These are phyloP conservation scores for Myxozyma geophila DNA, from an alignment of 805 yeast genomes.

Conservation along the genomic window DNA sequence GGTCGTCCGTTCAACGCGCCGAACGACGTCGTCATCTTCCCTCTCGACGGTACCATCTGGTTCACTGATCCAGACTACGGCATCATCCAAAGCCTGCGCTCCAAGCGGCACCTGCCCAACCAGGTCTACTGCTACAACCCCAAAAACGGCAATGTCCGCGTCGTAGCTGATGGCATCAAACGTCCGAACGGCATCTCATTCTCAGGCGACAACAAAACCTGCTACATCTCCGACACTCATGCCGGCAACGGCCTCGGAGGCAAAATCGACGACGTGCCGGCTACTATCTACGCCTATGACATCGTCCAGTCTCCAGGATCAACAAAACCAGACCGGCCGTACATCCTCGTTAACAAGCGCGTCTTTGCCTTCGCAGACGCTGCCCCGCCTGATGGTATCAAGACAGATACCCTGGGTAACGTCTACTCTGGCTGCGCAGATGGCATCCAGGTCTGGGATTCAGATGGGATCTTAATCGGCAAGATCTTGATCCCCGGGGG, in stretches of 20 bases:
- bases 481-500: slow-evolving; percentile 40
- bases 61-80: slow-evolving; percentile 43
- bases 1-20: slow-evolving; percentile 42
- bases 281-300: slow-evolving; percentile 42
- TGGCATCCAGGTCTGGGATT: slow-evolving; percentile 43
- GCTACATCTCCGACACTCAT: slow-evolving; percentile 57
- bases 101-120: slow-evolving; percentile 35
- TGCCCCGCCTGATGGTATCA: slow-evolving; percentile 44
- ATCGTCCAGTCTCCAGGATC: slow-evolving; percentile 30
- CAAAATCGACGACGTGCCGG: slow-evolving; percentile 20
- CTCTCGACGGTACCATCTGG: slow-evolving; percentile 42
- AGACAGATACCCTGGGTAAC: slow-evolving; percentile 39
- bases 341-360: slow-evolving; percentile 37
- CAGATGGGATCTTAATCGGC: slow-evolving; percentile 39
- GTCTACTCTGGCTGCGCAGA: slow-evolving; percentile 43
- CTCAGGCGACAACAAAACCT: slow-evolving; percentile 47
- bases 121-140: slow-evolving; percentile 52
- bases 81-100: slow-evolving; percentile 35
- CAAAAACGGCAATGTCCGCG: slow-evolving; percentile 32
- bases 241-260: slow-evolving; percentile 34
- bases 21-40: slow-evolving; percentile 41
- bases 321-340: slow-evolving; percentile 22
- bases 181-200: slow-evolving; percentile 77
- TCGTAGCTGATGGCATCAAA: slow-evolving; percentile 49
- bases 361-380: slow-evolving; percentile 41